phyloP scores from a whole-genome alignment of 345 rosid genomes.

The Citrus australasica region DNA sequence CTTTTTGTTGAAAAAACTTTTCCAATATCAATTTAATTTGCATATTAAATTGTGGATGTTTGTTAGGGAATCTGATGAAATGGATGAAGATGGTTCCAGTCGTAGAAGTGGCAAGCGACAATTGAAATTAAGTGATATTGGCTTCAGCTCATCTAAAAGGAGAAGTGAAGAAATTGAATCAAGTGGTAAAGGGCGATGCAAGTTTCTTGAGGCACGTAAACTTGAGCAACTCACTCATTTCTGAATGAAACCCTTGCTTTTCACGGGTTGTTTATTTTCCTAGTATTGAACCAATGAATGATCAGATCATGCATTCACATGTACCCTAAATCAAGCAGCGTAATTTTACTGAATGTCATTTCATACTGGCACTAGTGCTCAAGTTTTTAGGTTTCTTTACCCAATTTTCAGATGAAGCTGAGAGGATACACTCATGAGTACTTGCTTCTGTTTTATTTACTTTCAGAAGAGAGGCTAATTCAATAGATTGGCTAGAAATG shows the following conservation, averaged over 20 bases:
- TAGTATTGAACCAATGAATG: neutral
- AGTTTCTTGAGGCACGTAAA: conserved; percentile 74
- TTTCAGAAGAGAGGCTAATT: neutral
- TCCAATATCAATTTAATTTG: neutral
- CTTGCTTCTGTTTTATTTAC: neutral
- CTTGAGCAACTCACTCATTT: conserved; percentile 71
- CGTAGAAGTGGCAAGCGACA: conserved; percentile 55
- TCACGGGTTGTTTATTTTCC: neutral
- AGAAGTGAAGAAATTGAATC: conserved; percentile 76
- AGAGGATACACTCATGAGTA: neutral
- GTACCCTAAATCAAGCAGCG: neutral
- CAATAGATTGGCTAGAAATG: neutral
- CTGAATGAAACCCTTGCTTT: conserved; percentile 26
- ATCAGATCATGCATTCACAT: neutral
- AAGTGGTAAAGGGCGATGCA: conserved; percentile 85
- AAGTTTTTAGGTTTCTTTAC: neutral
- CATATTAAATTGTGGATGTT: neutral
- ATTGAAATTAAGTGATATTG: conserved; percentile 63
- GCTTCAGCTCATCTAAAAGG: conserved; percentile 58
- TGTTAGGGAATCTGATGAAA: conserved; percentile 67
- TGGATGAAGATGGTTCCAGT: conserved; percentile 48
- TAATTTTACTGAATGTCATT: neutral
- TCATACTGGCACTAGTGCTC: neutral
- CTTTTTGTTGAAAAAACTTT: neutral
- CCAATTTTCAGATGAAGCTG: neutral